Conservation (phyloP, 148 eudicot species). For the Chenopodium quinoa region DNA sequence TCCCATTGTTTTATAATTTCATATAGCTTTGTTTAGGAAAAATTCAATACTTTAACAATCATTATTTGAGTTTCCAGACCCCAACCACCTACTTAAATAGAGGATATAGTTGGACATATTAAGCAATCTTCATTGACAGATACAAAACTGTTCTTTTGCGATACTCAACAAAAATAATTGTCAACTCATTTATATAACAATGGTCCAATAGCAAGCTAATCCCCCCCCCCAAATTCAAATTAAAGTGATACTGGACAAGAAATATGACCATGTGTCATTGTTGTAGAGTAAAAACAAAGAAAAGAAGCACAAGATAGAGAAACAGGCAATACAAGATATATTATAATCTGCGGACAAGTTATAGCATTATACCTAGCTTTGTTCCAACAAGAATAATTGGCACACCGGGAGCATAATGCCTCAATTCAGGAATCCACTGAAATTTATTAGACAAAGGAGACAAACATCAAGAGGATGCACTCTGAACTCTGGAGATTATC, state of each 20-base stretch:
- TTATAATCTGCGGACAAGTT: background rate
- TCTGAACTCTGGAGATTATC: background rate
- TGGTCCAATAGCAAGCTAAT: background rate
- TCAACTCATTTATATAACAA: background rate
- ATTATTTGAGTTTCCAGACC: too few relatives aligned
- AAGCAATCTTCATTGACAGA: background rate
- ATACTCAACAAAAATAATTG: background rate
- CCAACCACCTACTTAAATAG: background rate
- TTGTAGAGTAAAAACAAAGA: background rate
- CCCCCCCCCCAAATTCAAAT: background rate
- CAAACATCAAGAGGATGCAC: slow-evolving; percentile 6
- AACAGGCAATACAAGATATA: background rate
- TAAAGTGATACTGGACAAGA: background rate
- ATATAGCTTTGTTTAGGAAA: background rate
- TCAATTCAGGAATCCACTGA: slow-evolving; percentile 69
- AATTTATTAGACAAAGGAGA: slow-evolving; percentile 20
- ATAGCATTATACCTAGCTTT: slow-evolving; percentile 60
- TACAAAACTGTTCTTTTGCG: background rate
- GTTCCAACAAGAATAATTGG: slow-evolving; percentile 85
- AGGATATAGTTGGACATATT: background rate
- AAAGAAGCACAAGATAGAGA: slow-evolving; percentile 1
- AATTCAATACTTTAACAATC: background rate
- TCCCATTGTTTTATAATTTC: too few relatives aligned
- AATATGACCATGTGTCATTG: background rate
- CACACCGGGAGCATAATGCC: slow-evolving; percentile 90